Evolutionary conservation across 106 monocot genomes (phyloP).

Genomic region (Iris macrosiphon): DNA sequence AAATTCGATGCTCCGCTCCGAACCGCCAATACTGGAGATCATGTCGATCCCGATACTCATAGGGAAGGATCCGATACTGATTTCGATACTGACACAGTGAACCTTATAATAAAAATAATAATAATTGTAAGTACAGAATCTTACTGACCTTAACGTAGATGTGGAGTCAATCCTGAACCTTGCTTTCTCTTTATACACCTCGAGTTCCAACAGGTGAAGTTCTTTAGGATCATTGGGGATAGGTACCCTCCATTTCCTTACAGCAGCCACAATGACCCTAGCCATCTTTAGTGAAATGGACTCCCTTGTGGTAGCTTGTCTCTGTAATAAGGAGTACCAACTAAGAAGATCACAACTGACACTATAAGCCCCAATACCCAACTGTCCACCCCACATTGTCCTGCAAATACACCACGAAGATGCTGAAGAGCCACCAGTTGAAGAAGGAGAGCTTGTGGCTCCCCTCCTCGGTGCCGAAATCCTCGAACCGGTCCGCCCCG

Average conservation of each 20-base stretch:
- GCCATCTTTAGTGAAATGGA: conserved; percentile 21
- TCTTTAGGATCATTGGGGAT: conserved; percentile 15
- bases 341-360: conserved; percentile 18
- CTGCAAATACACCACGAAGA: conserved; percentile 25
- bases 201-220: conserved; percentile 17
- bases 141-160: conserved; percentile 16
- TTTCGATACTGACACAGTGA: too few species aligned
- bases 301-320: conserved; percentile 28
- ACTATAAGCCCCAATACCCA: conserved; percentile 18
- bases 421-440: conserved; percentile 44
- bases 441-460: conserved; percentile 39
- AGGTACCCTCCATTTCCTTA: conserved; percentile 9
- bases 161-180: conserved; percentile 18
- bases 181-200: conserved; percentile 13
- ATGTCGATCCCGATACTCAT: too few species aligned
- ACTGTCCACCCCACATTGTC: conserved; percentile 29
- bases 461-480: conserved; percentile 21
- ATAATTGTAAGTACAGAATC: too few species aligned
- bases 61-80: too few species aligned
- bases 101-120: too few species aligned
- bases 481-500: conserved; percentile 37
- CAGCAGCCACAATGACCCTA: conserved; percentile 22
- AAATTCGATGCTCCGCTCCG: too few species aligned
- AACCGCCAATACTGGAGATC: too few species aligned
- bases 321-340: conserved; percentile 25